Percentiles rank a stretch among this genome's conserved stretches.
Evolutionary conservation across 2,329 filamentous ascomycete species (phyloP).

Genomic region (Ciborinia camelliae): DNA sequence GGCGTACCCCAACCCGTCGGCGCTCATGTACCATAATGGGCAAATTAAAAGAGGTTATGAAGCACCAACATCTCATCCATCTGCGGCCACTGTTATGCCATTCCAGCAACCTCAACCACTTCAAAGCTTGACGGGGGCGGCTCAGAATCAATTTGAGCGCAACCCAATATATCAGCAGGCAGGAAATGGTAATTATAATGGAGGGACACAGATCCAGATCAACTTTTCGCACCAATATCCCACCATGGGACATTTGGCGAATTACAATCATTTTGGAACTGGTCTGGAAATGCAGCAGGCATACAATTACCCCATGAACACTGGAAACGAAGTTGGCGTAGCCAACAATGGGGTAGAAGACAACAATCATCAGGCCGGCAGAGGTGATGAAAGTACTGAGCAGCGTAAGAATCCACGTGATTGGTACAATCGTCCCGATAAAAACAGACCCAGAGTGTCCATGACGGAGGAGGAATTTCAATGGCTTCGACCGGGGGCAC

Average conservation of each 20-base stretch:
- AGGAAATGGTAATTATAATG: no score
- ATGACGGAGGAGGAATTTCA: neutral
- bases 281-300: neutral
- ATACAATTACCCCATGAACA: accelerated
- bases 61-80: neutral
- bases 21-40: neutral
- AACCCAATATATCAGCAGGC: accelerated
- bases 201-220: neutral
- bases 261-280: no score
- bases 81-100: accelerated
- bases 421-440: neutral
- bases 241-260: neutral
- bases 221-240: no score
- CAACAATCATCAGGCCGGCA: no score
- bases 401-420: no score
- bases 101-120: accelerated
- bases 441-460: neutral
- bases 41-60: neutral
- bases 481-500: neutral
- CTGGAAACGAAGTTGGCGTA: neutral
- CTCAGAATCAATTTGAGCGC: neutral
- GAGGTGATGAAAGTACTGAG: no score
- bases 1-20: neutral
- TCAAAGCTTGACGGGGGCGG: neutral
- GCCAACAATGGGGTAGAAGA: neutral